phyloP scores from a whole-genome alignment of 306 rosid genomes.

The Cucurbita ficifolia region DNA sequence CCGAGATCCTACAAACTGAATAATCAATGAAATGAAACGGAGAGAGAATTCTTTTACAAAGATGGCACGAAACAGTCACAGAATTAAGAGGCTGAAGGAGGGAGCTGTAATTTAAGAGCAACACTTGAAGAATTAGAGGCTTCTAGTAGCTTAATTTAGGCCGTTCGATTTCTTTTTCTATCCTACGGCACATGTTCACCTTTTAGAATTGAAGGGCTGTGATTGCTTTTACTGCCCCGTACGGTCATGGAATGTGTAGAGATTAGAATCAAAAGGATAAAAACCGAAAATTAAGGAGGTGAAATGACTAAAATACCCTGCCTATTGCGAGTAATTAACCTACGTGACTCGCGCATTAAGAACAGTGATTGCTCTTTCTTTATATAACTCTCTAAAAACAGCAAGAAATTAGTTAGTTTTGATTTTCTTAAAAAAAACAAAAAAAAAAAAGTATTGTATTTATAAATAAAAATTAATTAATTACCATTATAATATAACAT shows the following conservation, averaged over 20 bases:
- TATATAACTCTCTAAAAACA: background rate
- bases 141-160: constrained; percentile 14
- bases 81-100: background rate
- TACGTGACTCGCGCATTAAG: background rate
- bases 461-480: too few species aligned
- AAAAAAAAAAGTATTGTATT: too few species aligned
- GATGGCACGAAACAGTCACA: background rate
- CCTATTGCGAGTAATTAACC: background rate
- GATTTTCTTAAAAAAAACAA: too few species aligned
- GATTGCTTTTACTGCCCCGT: background rate
- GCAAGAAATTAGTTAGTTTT: too few species aligned
- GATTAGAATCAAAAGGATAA: too few species aligned
- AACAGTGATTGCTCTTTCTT: background rate
- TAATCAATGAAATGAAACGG: background rate
- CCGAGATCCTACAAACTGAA: background rate
- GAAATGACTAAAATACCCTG: background rate
- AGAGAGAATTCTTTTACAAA: background rate
- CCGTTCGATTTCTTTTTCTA: constrained; percentile 16
- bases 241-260: too few species aligned
- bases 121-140: constrained; percentile 8
- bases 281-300: background rate
- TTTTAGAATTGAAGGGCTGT: background rate
- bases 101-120: constrained; percentile 18
- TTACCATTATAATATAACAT: too few species aligned
- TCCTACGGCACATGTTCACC: constrained; percentile 8